Percentiles rank a stretch among this genome's conserved stretches.
Conservation (phyloP, 345 rosid genomes). For the Salix arbutifolia region DNA sequence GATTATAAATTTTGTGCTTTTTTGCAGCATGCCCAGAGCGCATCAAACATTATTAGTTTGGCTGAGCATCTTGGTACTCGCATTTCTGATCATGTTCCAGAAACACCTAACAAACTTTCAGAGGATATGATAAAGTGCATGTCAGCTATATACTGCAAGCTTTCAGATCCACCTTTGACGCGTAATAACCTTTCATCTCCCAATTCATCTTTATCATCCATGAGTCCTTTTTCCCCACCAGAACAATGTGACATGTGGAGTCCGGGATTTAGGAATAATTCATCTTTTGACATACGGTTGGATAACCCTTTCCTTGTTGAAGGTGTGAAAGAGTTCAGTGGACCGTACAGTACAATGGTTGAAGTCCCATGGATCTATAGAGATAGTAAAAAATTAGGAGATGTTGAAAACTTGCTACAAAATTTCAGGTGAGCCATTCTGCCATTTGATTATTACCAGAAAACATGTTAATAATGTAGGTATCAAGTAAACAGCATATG, state of each 20-base stretch:
- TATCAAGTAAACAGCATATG: not conserved
- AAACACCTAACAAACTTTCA: slow-evolving; percentile 84
- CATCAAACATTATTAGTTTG: slow-evolving; percentile 69
- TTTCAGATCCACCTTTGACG: slow-evolving; percentile 70
- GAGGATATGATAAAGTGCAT: slow-evolving; percentile 95
- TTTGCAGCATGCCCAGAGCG: slow-evolving; percentile 65
- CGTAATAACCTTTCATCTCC: slow-evolving; percentile 74
- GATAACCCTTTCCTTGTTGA: slow-evolving; percentile 87
- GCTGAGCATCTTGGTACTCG: slow-evolving; percentile 93
- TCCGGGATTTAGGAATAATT: slow-evolving; percentile 68
- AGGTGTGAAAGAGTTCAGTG: slow-evolving; percentile 88
- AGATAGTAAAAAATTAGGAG: slow-evolving; percentile 69
- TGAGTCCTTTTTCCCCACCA: slow-evolving; percentile 64
- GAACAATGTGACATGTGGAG: slow-evolving; percentile 76
- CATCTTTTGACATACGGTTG: slow-evolving; percentile 66
- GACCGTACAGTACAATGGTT: slow-evolving; percentile 79
- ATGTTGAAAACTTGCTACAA: slow-evolving; percentile 74
- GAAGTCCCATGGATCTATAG: slow-evolving; percentile 83
- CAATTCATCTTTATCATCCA: slow-evolving; percentile 66
- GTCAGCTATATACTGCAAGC: slow-evolving; percentile 86
- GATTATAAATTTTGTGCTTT: slow-evolving; percentile 14
- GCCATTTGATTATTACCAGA: not conserved
- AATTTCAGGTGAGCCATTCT: slow-evolving; percentile 63
- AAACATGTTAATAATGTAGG: not conserved
- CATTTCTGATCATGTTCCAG: slow-evolving; percentile 85